Base-by-base conservation (phyloP, 169 alveolate genomes). In the Eimeria zaria region DNA sequence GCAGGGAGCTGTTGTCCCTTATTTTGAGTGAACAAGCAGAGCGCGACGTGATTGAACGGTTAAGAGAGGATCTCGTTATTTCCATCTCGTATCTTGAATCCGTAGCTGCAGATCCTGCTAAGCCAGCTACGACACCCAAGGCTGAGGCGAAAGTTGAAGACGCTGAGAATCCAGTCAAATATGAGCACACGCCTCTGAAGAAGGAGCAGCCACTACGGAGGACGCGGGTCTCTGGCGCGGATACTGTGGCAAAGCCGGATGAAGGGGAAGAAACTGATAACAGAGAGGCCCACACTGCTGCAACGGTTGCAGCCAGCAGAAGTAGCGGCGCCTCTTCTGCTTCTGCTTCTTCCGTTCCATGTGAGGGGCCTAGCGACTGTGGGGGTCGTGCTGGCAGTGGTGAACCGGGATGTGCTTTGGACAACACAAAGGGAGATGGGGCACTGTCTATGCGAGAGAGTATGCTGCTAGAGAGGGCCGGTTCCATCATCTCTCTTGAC, bases 1-100 rank as follows among this genome's bases (percentile, higher is more conserved):
- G 91, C 89, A 55, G 96, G 39, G 89, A 93, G 69, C 73, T 80
- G 22, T 69, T 93, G 18, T 64, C 85, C 46, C 60, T 90, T 33
- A 27, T 78, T 22, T 39, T 90, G 62, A 51, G 71, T 27, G 74
- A 67, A 22, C 74, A 76, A 24, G 90, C 74, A 41, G 95, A 55
- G 51, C 64, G 30, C 12, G 27, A 69, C 24, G 60, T 39, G 22
- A 11, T 78, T 46, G 89, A 90, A 5, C 88, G 48, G 30, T 41
- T 78, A 62, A 55, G 81, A 44, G 95, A 90, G 20, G 88, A 73
- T 39, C 76, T 73, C 16, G 22, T 71, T 36, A 48, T 46, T 22
- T 71, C 89, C 30, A 39, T 85, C 39, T 33, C 93, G 41, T 85
- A 58, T 53, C 41, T 90, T 4, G 94, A 64, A 41, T 20, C 83